Base-by-base conservation (phyloP, 192 early-diverging fungal genomes). In the Mortierella claussenii region DNA sequence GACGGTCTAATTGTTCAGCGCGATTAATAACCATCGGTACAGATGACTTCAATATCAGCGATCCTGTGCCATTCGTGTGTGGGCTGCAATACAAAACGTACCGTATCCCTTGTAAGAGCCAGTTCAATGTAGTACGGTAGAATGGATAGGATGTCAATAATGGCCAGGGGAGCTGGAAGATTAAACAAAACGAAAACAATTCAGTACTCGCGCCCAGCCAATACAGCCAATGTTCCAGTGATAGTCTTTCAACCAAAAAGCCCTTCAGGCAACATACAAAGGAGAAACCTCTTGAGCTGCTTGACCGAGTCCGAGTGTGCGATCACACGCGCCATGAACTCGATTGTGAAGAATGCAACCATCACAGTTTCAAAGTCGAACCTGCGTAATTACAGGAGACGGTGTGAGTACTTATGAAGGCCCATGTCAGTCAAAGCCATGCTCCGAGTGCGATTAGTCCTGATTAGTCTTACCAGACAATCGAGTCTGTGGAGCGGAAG, bases 81-180 rank as follows among this genome's bases (percentile, higher is more conserved):
- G n/a, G n/a, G n/a, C 37, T 13, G 7, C 37, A 40, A 40, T 40
- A 13, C 37, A 40, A 59, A 33, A 1, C 56, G 60, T 85, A 86
- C 87, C 53, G 89, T 90, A 24, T 91, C 90, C 24, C 86, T 78
- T 40, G 87, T 81, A 21, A 89, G 69, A 2, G 86, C 64, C 32
- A 94, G 70, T 67, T 94, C 91, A 33, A 94, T 85, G 68, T 92
- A 94, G 75, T 90, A 94, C 18, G 92, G 92, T 21, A 92, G 74
- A 53, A 94, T 92, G 0, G 92, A 89, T 51, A 92, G 81, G 21
- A 92, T 85, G 42, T 94, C 92, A 47, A 94, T 84, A 17, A 94
- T 80, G n/a, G 90, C 80, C 8, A 89, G 54, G 17, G 88, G 88
- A 28, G 88, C 86, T 86, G 51, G 24, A 64, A 36, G 37, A 10